Conservation (phyloP, 345 rosid species). For the Rhizophora apiculata region DNA sequence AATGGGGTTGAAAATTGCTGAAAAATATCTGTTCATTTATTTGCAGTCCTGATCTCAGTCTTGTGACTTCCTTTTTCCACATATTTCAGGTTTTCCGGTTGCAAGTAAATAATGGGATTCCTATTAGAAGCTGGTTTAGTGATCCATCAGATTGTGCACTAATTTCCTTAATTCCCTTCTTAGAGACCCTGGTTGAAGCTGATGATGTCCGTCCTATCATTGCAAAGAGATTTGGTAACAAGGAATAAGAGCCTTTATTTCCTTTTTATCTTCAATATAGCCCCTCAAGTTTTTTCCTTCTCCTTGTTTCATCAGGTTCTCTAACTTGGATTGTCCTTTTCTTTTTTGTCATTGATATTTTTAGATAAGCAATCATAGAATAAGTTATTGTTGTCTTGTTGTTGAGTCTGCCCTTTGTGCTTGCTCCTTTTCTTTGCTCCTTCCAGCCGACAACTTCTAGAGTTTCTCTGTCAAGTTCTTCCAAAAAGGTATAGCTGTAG, state of each 20-base stretch:
- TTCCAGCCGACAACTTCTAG: constrained; percentile 27
- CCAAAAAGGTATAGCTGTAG: constrained; percentile 33
- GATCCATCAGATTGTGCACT: constrained; percentile 81
- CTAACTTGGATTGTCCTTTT: constrained; percentile 24
- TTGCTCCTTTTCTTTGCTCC: constrained; percentile 23
- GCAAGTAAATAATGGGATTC: constrained; percentile 95
- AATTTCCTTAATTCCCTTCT: constrained; percentile 81
- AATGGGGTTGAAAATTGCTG: not conserved
- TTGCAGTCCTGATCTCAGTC: constrained; percentile 15
- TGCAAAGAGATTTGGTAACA: constrained; percentile 79
- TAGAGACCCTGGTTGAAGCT: constrained; percentile 77
- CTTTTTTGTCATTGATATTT: constrained; percentile 20
- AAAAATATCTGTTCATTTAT: not conserved
- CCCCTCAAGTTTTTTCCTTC: constrained; percentile 14
- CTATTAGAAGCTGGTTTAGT: constrained; percentile 93
- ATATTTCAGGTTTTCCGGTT: constrained; percentile 76
- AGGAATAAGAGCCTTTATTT: constrained; percentile 43
- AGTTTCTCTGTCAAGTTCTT: constrained; percentile 31
- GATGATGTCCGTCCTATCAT: constrained; percentile 94
- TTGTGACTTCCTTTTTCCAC: not conserved
- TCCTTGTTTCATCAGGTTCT: constrained; percentile 30
- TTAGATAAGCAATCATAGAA: constrained; percentile 31
- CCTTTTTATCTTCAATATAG: constrained; percentile 35
- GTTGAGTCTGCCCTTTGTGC: constrained; percentile 32
- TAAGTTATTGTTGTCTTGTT: constrained; percentile 32